A percentile compares a stretch with the other conserved stretches of the same genome.
phyloP scores from a whole-genome alignment of 257 asterid genomes.

The Schizonepeta tenuifolia region DNA sequence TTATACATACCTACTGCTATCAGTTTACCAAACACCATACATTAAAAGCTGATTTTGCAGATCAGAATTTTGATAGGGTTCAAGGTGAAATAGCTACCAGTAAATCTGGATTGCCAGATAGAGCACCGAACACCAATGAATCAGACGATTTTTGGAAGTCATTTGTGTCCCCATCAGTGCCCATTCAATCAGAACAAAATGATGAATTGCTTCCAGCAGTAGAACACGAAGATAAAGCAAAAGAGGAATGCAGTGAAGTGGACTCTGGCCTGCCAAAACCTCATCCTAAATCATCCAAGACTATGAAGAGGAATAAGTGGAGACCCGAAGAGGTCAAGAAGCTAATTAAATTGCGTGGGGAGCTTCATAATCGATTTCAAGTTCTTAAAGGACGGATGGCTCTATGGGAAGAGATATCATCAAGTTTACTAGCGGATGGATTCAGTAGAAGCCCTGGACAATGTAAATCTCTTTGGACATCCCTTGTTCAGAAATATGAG shows the following conservation, averaged over 20 bases:
- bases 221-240: constrained; percentile 36
- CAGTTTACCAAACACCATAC: background rate
- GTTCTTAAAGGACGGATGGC: constrained; percentile 92
- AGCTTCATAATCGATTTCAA: constrained; percentile 84
- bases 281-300: constrained; percentile 51
- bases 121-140: constrained; percentile 35
- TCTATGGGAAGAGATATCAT: constrained; percentile 97
- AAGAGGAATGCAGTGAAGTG: constrained; percentile 46
- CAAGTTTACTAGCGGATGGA: constrained; percentile 64
- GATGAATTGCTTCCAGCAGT: constrained; percentile 42
- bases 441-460: constrained; percentile 79
- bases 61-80: constrained; percentile 41
- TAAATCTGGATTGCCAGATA: constrained; percentile 39
- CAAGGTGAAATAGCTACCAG: constrained; percentile 44
- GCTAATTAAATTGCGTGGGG: constrained; percentile 80
- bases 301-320: constrained; percentile 83
- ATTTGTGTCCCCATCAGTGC: constrained; percentile 44
- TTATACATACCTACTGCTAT: constrained; percentile 1
- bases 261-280: constrained; percentile 49
- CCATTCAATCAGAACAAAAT: constrained; percentile 34
- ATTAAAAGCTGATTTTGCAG: constrained; percentile 41
- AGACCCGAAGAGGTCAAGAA: constrained; percentile 83
- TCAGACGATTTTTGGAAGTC: constrained; percentile 62
- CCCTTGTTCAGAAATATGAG: constrained; percentile 93
- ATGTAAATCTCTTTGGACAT: constrained; percentile 97